Evolutionary conservation across 1,284 basidiomycete species (phyloP), one percentile per base, ranked within the genome.

Genomic region (Microbotryum violaceum): DNA sequence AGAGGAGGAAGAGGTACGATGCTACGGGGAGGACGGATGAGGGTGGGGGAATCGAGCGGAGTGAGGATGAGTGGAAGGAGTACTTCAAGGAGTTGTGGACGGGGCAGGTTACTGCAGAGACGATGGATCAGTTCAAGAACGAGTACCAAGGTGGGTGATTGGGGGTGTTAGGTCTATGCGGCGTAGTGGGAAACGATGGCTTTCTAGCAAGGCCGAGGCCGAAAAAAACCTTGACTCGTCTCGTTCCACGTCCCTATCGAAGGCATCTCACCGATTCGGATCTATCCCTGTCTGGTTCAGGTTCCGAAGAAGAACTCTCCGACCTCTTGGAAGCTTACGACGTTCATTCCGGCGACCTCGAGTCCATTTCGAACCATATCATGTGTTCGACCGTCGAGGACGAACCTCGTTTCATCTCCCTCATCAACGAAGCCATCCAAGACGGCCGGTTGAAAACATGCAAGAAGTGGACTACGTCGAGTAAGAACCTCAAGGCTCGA

Each of bases 31-130:
- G 82, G 67, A 93, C 91, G 5, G 84, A 86, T 68, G 90, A 94
- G 71, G 82, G 82, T 14, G 71, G 65, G n/a, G 85, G 85, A 54
- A 72, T 86, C 54, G 82, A 78, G 20, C 81, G 81, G n/a, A 88
- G 83, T 6, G 89, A 89, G 68, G 87, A 84, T 62, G 89, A 90
- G 6, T 97, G 92, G 92, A 89, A 91, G 69, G 82, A 86, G 20
- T 97, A 97, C 77, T 97, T 96, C 72, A 85, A 87, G 72, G 85
- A 87, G 60, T 77, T 96, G 70, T 96, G 93, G 69, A 80, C 83
- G 51, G 71, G 69, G 10, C 66, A 72, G 54, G 88, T 94, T 21
- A 93, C 89, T 59, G 83, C 85, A 68, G 84, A 84, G 65, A 87
- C 85, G 72, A 79, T 97, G 50, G 90, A 94, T 70, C 88, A 94